Percentiles rank a stretch among this genome's conserved stretches.
Conservation (phyloP, 2,329 filamentous ascomycete species). For the Sclerotinia subarctica region DNA sequence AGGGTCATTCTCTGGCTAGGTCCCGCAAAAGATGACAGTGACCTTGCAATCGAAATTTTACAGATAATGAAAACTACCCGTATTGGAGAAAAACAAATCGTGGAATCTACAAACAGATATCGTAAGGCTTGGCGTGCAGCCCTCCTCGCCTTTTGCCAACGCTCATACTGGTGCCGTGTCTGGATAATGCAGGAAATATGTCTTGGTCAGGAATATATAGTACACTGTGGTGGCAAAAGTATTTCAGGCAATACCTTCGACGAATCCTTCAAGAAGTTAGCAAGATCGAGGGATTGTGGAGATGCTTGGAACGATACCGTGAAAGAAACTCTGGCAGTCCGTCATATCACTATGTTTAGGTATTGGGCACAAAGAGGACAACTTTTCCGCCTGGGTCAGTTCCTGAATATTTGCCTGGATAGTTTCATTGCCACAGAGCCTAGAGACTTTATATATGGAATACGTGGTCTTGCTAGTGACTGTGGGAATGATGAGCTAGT, state of each 20-base stretch:
- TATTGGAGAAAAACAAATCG: background rate
- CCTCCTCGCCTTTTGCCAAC: background rate
- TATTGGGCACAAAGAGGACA: conserved; percentile 1
- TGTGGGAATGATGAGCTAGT: background rate
- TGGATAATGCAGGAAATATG: conserved; percentile 4
- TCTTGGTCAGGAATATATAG: background rate
- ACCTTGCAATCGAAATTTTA: background rate
- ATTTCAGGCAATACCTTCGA: background rate
- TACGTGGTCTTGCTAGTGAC: background rate
- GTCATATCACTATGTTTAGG: background rate
- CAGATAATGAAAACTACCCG: background rate
- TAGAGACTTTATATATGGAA: background rate
- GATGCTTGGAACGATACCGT: background rate
- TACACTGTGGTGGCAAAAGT: background rate
- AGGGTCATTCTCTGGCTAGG: background rate
- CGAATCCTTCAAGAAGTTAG: background rate
- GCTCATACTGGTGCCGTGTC: background rate
- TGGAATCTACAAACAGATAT: background rate
- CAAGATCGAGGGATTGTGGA: background rate
- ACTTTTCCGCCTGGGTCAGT: background rate
- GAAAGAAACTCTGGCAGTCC: background rate
- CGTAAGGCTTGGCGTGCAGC: background rate
- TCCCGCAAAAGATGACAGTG: background rate
- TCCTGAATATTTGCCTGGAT: background rate
- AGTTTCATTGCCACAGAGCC: background rate